Evolutionary conservation across 495 filamentous ascomycete species (phyloP), one percentile per base, ranked within the genome.

Genomic region (Aspergillus campestris): DNA sequence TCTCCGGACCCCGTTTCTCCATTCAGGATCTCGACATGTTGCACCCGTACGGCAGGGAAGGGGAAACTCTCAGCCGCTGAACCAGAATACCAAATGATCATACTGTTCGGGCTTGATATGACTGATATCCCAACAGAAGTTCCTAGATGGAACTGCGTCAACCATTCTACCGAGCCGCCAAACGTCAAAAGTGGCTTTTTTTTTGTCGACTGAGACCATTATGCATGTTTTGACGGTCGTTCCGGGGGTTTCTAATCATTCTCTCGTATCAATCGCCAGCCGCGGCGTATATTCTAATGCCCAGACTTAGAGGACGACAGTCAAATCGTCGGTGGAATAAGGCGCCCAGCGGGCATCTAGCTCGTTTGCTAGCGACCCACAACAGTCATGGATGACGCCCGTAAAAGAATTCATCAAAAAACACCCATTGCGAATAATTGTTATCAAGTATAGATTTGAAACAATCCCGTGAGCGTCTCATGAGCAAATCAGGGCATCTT

Each of bases 401-500:
- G 24, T 3, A n/a, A 29, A 13, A 31, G 8, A 45, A 27, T 37
- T 38, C 43, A 3, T 45, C 33, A 5, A 15, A 36, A 7, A 45
- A n/a, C 10, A 14, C 43, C 33, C 43, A 45, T 38, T 14, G 34
- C 15, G 18, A 38, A 13, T 8, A 45, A 35, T 31, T 38, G 18
- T 15, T 28, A 12, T 45, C 43, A 14, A 45, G 10, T 7, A 45
- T 8, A 38, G 7, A 1, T 13, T 14, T 37, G 43, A 45, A 45
- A n/a, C n/a, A 45, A 10, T 3, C 43, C 43, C 8, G 18, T 45
- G 15, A 38, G 1, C 12, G 24, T 38, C 33, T 45, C 43, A 38
- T 45, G 43, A 31, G 34, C 34, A 5, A 12, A 37, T 28, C 15
- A 2, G 34, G 43, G 34, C 34, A 45, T 45, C 34, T 37, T 45